A percentile compares a stretch with the other conserved stretches of the same genome.
Conservation (phyloP, 2,329 filamentous ascomycete species). For the Colletotrichum sp. region DNA sequence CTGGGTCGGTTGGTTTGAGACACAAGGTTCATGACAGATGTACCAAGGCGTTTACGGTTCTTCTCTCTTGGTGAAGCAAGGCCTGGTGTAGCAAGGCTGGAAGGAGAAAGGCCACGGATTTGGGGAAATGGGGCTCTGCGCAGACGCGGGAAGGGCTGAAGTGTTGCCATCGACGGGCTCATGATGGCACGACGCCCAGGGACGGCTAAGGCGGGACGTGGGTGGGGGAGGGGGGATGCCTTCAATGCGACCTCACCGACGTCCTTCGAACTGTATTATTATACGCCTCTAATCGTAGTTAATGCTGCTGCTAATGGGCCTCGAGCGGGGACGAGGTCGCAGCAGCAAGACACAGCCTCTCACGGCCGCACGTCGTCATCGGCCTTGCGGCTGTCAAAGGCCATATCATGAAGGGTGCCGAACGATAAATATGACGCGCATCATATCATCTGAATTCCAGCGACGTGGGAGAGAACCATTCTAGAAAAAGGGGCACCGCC, state of each 20-base stretch:
- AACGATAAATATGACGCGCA: background rate
- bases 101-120: background rate
- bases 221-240: background rate
- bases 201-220: background rate
- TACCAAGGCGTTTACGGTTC: background rate
- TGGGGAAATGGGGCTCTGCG: slow-evolving; percentile 1
- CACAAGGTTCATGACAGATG: slow-evolving; percentile 1
- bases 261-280: background rate
- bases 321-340: background rate
- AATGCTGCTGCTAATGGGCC: background rate
- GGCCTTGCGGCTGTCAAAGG: background rate
- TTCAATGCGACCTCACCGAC: background rate
- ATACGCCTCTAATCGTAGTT: background rate
- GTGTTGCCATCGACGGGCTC: background rate
- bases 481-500: background rate
- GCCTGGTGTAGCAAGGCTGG: background rate
- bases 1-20: slow-evolving; percentile 22
- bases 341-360: background rate
- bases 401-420: background rate
- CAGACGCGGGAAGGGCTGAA: background rate
- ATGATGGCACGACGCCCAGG: slow-evolving; percentile 20
- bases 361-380: background rate
- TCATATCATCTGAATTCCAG: background rate
- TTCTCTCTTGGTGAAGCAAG: background rate
- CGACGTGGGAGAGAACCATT: background rate